Evolutionary conservation across 208 protist species (phyloP), one percentile per base, ranked within the genome.

Genomic region (Acanthamoeba sp.): DNA sequence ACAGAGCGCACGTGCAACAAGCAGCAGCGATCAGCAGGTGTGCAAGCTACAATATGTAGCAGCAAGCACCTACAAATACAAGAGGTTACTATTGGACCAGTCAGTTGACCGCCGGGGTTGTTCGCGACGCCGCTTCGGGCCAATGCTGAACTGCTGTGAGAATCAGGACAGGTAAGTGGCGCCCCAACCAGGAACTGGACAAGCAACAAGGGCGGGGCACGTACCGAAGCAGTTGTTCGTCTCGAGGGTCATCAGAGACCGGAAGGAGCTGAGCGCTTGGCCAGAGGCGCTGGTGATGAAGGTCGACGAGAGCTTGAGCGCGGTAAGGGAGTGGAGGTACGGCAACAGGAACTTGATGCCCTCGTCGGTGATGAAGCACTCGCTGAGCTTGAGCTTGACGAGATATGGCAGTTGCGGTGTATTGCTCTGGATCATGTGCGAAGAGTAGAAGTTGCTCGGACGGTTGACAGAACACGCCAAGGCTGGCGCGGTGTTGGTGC

Each of bases 301-400:
- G 18, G 66, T 76, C 34, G 66, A 76, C 66, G 66, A 76, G 14
- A 76, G 66, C 66, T 76, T 36, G 34, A 76, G 66, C 1, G 66
- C n/a, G 36, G 66, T 42, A 18, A 76, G 66, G 9, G 34, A 45
- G 32, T 20, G 29, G 34, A 76, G 66, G 20, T 76, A 76, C 34
- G 66, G 66, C 16, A 36, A 34, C 66, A 76, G 34, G 66, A 76
- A 76, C n/a, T 42, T 42, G 66, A 76, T 76, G 34, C 66, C 66
- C 66, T 76, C 66, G n/a, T 76, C 66, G 34, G 66, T 76, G 34
- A 76, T 42, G 66, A 76, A 76, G 66, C 66, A 76, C 34, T 76
- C 66, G 34, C 22, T 42, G 36, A 76, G 66, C 66, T 76, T 76
- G 34, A 76, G 24, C 66, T 76, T 76, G 66, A 22, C 36, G 32